These are phyloP conservation scores for Beta macrorhiza DNA, from an alignment of 179 eudicot genomes.

Conservation along the genomic window DNA sequence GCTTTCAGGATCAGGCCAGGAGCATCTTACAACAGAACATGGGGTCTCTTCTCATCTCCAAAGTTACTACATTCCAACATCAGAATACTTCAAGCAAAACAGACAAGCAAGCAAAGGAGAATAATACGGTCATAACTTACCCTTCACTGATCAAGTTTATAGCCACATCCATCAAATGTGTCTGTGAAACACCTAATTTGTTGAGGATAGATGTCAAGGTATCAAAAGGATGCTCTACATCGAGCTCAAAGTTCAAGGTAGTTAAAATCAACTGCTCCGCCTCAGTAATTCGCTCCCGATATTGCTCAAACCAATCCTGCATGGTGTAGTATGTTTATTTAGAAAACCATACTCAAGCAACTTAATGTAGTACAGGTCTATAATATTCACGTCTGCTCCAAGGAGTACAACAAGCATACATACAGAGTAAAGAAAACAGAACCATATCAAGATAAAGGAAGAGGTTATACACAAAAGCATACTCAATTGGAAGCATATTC, in stretches of 20 bases:
- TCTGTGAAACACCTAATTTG: constrained; percentile 83
- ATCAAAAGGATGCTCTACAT: constrained; percentile 91
- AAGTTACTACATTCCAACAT: constrained; percentile 13
- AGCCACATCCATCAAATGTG: constrained; percentile 75
- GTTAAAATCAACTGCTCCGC: constrained; percentile 92
- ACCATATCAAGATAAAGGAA: background rate
- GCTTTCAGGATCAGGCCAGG: constrained; percentile 8
- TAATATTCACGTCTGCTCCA: background rate
- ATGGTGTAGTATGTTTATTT: constrained; percentile 17
- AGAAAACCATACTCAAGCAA: constrained; percentile 5
- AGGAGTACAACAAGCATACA: background rate
- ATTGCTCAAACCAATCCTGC: constrained; percentile 97
- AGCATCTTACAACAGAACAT: constrained; percentile 9
- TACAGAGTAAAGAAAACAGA: background rate
- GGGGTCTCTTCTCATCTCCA: background rate
- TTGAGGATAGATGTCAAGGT: constrained; percentile 76
- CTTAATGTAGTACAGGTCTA: background rate
- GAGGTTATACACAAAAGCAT: background rate
- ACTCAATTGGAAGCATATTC: background rate
- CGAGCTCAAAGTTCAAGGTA: constrained; percentile 89
- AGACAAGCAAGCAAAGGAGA: constrained; percentile 2
- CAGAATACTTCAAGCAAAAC: constrained; percentile 10
- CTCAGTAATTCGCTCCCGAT: constrained; percentile 75
- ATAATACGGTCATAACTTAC: constrained; percentile 47
- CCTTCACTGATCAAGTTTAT: constrained; percentile 90